Percentiles rank a stretch among this genome's conserved stretches.
These are phyloP conservation scores for Penicillium roqueforti DNA, from an alignment of 495 filamentous ascomycete genomes.

Conservation along the genomic window DNA sequence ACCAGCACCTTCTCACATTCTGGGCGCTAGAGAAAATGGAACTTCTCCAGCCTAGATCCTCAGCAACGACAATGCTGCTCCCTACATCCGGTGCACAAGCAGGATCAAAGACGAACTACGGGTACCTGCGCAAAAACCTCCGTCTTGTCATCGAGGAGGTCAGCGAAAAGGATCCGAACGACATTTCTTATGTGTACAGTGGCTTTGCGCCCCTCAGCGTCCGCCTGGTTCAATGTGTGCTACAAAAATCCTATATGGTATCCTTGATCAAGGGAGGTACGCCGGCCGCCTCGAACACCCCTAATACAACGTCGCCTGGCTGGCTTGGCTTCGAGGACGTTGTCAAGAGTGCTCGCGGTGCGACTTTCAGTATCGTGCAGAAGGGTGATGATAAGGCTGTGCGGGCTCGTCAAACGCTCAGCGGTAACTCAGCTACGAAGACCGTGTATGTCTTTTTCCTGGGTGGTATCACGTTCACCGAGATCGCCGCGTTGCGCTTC, in stretches of 20 bases:
- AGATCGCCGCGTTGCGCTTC: conserved; percentile 92
- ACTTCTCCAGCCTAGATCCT: conserved; percentile 67
- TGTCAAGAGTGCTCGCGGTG: conserved; percentile 76
- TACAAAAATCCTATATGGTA: conserved; percentile 82
- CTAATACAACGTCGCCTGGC: conserved; percentile 64
- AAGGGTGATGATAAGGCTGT: conserved; percentile 91
- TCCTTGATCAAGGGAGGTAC: conserved; percentile 58
- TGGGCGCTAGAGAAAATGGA: conserved; percentile 86
- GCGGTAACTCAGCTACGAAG: conserved; percentile 63
- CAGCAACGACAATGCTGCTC: conserved; percentile 66
- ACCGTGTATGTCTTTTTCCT: conserved; percentile 91
- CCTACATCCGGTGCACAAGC: conserved; percentile 55
- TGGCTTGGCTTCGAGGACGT: conserved; percentile 90
- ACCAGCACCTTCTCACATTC: conserved; percentile 88
- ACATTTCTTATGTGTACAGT: conserved; percentile 95
- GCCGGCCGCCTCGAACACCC: conserved; percentile 44
- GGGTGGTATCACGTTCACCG: conserved; percentile 89
- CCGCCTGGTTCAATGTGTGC: conserved; percentile 87
- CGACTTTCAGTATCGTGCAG: conserved; percentile 88
- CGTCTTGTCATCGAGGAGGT: conserved; percentile 94
- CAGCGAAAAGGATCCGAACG: conserved; percentile 92
- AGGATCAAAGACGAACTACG: conserved; percentile 81
- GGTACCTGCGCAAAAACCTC: conserved; percentile 76
- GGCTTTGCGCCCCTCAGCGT: conserved; percentile 93
- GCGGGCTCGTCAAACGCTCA: conserved; percentile 77